A percentile compares a stretch with the other conserved stretches of the same genome.
Evolutionary conservation across 768 basidiomycete genomes (phyloP).

Genomic region (Pisolithus albus): DNA sequence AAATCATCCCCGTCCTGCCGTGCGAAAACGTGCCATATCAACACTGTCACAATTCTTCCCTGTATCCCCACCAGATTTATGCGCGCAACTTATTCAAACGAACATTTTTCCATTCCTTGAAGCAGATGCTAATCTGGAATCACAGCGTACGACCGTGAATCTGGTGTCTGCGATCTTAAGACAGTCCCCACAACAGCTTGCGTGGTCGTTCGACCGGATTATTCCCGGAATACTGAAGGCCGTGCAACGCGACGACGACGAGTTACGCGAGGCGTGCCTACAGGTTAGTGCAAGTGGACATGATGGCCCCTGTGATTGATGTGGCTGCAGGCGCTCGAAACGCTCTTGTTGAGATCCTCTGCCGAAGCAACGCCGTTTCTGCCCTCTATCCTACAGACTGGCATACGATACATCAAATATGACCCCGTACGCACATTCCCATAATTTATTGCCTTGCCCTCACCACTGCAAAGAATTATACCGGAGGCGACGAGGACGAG

Average conservation of each 20-base stretch:
- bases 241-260: conserved; percentile 71
- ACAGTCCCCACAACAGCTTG: conserved; percentile 61
- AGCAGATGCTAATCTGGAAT: conserved; percentile 48
- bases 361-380: conserved; percentile 73
- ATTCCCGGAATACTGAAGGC: conserved; percentile 68
- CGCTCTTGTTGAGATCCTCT: conserved; percentile 76
- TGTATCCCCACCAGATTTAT: conserved; percentile 56
- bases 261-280: conserved; percentile 71
- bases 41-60: conserved; percentile 82
- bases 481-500: conserved; percentile 62
- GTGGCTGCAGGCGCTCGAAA: conserved; percentile 66
- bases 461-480: conserved; percentile 57
- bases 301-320: conserved; percentile 5
- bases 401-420: conserved; percentile 77
- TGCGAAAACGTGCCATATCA: conserved; percentile 87
- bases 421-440: conserved; percentile 60
- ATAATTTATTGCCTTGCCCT: not conserved
- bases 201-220: conserved; percentile 52
- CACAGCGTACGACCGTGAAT: conserved; percentile 71
- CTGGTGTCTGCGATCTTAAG: conserved; percentile 76
- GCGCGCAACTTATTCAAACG: conserved; percentile 50
- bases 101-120: conserved; percentile 56
- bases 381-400: conserved; percentile 58
- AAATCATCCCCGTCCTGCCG: conserved; percentile 70
- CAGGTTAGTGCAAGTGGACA: conserved; percentile 42